Evolutionary conservation across 768 basidiomycete genomes (phyloP), one percentile per base, ranked within the genome.

Genomic region (Pleurotus citrinopileatus): DNA sequence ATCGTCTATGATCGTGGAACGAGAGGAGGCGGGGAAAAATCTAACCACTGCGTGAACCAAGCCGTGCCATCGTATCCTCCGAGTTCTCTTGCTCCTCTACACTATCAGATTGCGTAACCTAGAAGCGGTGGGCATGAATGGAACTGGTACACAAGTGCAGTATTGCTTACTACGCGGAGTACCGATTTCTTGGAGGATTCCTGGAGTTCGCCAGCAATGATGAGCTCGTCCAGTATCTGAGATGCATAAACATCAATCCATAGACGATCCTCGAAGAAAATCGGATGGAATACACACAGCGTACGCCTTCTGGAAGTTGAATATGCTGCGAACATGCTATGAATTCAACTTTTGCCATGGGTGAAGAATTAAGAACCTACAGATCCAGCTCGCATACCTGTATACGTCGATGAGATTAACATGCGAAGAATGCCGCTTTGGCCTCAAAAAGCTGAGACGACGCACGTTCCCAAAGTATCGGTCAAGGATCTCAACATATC

Each of bases 271-370:
- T 20, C 20, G 4, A 15, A 6, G 29, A 28, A 38, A 55, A 53
- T 27, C 12, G 22, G 32, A 17, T 25, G 29, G 36, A 53, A 64
- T 68, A 66, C 69, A 26, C 3, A 91, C 94, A 3, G 91, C 84
- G 66, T 94, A 97, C 1, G 95, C 96, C 68, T 94, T 91, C 66
- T 98, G 91, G 67, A 98, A 98, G 73, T 97, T 97, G 81, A 97
- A 98, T 60, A 98, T 96, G 51, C 92, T 94, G 60, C 17, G 36
- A 7, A 23, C 40, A 8, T n/a, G n/a, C n/a, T n/a, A n/a, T n/a
- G n/a, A n/a, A n/a, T n/a, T 7, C 32, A 34, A 8, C 20, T 22
- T 15, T 22, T 6, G 20, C 32, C 15, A 34, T 34, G n/a, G 34
- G 28, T 26, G 20, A 45, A 40, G 44, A 17, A 40, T 55, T 52